These are phyloP conservation scores for Xylariaceae sp. DNA, from an alignment of 2,329 filamentous ascomycete genomes.

Conservation along the genomic window DNA sequence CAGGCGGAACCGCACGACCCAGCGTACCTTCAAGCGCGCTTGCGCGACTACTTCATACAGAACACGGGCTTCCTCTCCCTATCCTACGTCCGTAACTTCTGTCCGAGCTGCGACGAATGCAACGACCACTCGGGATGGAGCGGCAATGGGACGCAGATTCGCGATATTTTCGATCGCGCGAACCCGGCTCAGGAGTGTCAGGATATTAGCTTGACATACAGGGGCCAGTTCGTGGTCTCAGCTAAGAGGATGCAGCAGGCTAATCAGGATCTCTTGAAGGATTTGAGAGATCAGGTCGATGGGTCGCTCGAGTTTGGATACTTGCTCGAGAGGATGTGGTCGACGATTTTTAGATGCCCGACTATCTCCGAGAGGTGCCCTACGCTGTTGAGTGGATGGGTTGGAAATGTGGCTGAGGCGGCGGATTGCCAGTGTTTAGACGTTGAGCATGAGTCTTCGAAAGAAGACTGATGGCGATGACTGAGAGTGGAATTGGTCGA, in stretches of 20 bases:
- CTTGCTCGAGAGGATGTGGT: conserved; percentile 18
- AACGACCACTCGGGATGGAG: conserved; percentile 21
- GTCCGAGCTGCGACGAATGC: conserved; percentile 16
- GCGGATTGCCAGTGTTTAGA: conserved; percentile 22
- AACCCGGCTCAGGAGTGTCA: conserved; percentile 13
- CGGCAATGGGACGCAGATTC: conserved; percentile 9
- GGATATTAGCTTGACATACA: conserved; percentile 17
- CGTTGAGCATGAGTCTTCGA: not conserved
- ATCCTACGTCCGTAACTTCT: conserved; percentile 19
- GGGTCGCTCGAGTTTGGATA: conserved; percentile 14
- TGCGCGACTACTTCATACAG: conserved; percentile 17
- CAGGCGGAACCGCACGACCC: conserved; percentile 21
- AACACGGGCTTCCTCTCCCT: conserved; percentile 19
- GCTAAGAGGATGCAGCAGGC: conserved; percentile 17
- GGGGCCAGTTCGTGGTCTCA: conserved; percentile 21
- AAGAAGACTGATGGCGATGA: no score
- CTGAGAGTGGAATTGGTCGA: no score
- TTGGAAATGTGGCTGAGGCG: conserved; percentile 15
- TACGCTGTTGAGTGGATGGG: conserved; percentile 18
- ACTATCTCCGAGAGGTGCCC: conserved; percentile 20
- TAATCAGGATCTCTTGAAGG: conserved; percentile 12
- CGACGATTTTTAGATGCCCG: conserved; percentile 17
- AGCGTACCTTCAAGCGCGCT: conserved; percentile 17
- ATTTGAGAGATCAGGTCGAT: conserved; percentile 9
- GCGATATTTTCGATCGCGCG: conserved; percentile 15